phyloP scores from a whole-genome alignment of 306 rosid genomes.

The Lathyrus sativus region DNA sequence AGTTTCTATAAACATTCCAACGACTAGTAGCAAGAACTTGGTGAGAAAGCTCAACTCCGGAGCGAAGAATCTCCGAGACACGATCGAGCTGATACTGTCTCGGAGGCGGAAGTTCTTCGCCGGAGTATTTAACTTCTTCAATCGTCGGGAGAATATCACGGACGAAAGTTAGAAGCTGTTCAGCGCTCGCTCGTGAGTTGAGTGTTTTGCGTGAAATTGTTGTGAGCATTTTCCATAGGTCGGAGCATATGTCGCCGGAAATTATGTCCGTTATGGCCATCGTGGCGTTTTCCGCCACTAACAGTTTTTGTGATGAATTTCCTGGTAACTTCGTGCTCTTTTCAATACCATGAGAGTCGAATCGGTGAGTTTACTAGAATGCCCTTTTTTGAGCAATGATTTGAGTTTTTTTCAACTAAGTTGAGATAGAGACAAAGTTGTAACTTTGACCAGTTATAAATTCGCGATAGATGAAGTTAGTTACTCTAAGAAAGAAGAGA shows the following conservation, averaged over 20 bases:
- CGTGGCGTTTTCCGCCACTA: neutral
- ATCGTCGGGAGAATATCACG: conserved; percentile 53
- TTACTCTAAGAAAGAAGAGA: neutral
- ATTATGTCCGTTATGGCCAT: conserved; percentile 67
- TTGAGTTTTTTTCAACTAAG: neutral
- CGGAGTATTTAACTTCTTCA: conserved; percentile 73
- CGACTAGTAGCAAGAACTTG: conserved; percentile 57
- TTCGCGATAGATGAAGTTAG: neutral
- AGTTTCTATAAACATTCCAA: conserved; percentile 76
- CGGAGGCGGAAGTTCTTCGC: conserved; percentile 62
- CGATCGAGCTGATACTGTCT: conserved; percentile 74
- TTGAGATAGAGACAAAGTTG: neutral
- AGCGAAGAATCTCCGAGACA: conserved; percentile 58
- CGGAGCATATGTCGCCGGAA: conserved; percentile 60
- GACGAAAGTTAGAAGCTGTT: conserved; percentile 45
- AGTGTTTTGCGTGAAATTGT: conserved; percentile 52
- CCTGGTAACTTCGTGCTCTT: conserved; percentile 1
- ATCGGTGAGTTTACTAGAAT: neutral
- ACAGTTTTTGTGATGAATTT: neutral
- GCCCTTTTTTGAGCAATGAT: neutral
- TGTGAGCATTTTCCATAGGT: conserved; percentile 45
- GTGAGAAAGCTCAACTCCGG: conserved; percentile 67
- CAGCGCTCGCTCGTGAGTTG: conserved; percentile 59
- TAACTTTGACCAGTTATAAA: neutral
- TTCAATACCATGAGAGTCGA: neutral